Conservation (phyloP, 164 flowering plant genomes). For the Cinnamomum chago region DNA sequence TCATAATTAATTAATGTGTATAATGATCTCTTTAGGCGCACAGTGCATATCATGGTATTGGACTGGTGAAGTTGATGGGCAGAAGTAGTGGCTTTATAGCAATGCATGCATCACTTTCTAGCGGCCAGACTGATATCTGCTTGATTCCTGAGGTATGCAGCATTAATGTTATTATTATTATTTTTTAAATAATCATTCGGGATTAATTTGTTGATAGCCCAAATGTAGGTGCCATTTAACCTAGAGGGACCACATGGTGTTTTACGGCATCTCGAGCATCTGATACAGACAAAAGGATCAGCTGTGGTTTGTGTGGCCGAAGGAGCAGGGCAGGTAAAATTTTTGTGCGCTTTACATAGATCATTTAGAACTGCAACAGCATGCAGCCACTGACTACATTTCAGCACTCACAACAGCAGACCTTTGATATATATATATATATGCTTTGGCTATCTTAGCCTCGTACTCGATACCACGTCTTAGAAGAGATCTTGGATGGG, state of each 20-base stretch:
- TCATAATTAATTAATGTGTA: not conserved
- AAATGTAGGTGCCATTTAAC: slow-evolving; percentile 31
- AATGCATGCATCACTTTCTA: slow-evolving; percentile 48
- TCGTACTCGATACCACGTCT: too few species aligned
- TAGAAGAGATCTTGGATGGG: not conserved
- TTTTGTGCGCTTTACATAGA: not conserved
- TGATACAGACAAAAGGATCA: slow-evolving; percentile 37
- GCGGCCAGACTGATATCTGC: slow-evolving; percentile 44
- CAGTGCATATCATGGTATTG: slow-evolving; percentile 48
- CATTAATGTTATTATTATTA: not conserved
- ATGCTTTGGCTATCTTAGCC: not conserved
- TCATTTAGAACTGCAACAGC: not conserved
- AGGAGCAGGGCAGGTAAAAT: slow-evolving; percentile 45
- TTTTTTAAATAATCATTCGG: not conserved
- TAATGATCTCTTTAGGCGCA: slow-evolving; percentile 26
- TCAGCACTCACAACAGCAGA: too few species aligned
- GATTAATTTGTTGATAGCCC: not conserved
- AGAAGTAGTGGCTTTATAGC: slow-evolving; percentile 51
- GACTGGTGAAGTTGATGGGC: slow-evolving; percentile 46
- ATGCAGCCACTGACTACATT: not conserved
- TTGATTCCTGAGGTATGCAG: slow-evolving; percentile 43
- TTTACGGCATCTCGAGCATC: slow-evolving; percentile 35
- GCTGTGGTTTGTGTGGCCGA: slow-evolving; percentile 50
- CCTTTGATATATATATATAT: too few species aligned
- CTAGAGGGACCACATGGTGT: slow-evolving; percentile 40